Percentiles rank a stretch among this genome's conserved stretches.
Conservation (phyloP, 2,329 filamentous ascomycete species). For the Rasamsonia emersonii region DNA sequence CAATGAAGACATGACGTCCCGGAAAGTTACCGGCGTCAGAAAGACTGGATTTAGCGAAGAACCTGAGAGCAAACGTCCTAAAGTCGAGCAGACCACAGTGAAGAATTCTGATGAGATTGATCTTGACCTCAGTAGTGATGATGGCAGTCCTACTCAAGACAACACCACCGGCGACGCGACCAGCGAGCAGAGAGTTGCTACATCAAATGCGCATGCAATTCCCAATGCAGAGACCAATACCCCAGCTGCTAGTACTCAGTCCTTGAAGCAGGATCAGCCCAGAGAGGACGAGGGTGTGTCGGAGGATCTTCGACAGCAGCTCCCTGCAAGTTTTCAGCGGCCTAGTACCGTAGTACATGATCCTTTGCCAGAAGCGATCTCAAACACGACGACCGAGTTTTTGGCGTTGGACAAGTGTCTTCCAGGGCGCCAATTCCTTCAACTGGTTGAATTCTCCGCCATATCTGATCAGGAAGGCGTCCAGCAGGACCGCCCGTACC, state of each 20-base stretch:
- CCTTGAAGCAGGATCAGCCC: slow-evolving; percentile 4
- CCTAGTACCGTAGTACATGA: slow-evolving; percentile 42
- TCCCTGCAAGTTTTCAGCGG: slow-evolving; percentile 63
- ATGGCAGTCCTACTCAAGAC: slow-evolving; percentile 10
- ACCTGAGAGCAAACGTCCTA: slow-evolving; percentile 14
- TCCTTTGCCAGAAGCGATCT: slow-evolving; percentile 62
- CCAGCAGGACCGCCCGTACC: slow-evolving; percentile 40
- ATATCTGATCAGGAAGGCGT: slow-evolving; percentile 25
- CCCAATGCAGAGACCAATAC: not conserved
- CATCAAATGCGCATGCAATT: no score
- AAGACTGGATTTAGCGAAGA: slow-evolving; percentile 8
- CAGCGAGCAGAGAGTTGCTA: no score
- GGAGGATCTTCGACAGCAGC: slow-evolving; percentile 59
- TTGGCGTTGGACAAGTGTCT: slow-evolving; percentile 88
- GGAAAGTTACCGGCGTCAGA: slow-evolving; percentile 16
- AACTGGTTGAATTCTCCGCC: slow-evolving; percentile 59
- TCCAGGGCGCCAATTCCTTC: slow-evolving; percentile 69
- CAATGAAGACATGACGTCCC: slow-evolving; percentile 17
- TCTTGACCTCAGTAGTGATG: slow-evolving; percentile 21
- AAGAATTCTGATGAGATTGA: slow-evolving; percentile 37
- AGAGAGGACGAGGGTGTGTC: slow-evolving; percentile 37
- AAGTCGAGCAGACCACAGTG: slow-evolving; percentile 9
- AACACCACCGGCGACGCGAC: no score
- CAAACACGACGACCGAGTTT: slow-evolving; percentile 73
- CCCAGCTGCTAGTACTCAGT: slow-evolving; percentile 9